These are phyloP conservation scores for Linnemannia hyalina DNA, from an alignment of 192 early-diverging fungal genomes.

Conservation along the genomic window DNA sequence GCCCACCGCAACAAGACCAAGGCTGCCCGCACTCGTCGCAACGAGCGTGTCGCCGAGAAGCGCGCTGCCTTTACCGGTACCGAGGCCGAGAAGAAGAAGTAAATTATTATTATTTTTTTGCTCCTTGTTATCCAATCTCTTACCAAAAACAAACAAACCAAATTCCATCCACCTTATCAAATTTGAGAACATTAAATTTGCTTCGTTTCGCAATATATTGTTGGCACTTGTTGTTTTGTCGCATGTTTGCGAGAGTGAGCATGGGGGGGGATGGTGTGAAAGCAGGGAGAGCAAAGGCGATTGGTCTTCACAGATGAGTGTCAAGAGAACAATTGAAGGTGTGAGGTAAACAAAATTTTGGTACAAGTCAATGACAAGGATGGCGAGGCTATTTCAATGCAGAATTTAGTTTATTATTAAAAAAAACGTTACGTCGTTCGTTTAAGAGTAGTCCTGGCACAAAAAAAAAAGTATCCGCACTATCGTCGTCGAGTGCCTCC, in stretches of 20 bases:
- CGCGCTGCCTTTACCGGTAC: conserved; percentile 78
- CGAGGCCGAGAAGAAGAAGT: conserved; percentile 40
- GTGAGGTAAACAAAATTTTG: not conserved
- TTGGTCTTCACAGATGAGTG: too few species aligned
- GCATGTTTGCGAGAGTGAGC: too few species aligned
- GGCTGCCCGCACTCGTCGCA: conserved; percentile 93
- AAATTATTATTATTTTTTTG: conserved; percentile 39
- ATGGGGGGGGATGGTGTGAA: too few species aligned
- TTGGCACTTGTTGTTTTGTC: not conserved
- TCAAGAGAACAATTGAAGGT: not conserved
- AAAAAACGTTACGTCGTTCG: too few species aligned
- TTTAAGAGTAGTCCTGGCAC: too few species aligned
- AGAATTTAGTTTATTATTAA: not conserved
- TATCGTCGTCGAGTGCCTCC: conserved; percentile 49
- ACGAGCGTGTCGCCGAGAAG: conserved; percentile 88
- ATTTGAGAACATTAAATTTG: conserved; percentile 22
- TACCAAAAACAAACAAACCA: not conserved
- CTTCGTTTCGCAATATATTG: conserved; percentile 2
- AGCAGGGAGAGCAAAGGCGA: too few species aligned
- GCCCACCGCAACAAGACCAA: conserved; percentile 95
- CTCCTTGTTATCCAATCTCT: not conserved
- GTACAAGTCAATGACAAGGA: not conserved
- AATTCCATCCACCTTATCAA: not conserved
- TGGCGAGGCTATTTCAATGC: not conserved
- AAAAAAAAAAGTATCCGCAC: not conserved